Conservation (phyloP, 1,139 yeast species). For the Kurtzmaniella quercitrusa region DNA sequence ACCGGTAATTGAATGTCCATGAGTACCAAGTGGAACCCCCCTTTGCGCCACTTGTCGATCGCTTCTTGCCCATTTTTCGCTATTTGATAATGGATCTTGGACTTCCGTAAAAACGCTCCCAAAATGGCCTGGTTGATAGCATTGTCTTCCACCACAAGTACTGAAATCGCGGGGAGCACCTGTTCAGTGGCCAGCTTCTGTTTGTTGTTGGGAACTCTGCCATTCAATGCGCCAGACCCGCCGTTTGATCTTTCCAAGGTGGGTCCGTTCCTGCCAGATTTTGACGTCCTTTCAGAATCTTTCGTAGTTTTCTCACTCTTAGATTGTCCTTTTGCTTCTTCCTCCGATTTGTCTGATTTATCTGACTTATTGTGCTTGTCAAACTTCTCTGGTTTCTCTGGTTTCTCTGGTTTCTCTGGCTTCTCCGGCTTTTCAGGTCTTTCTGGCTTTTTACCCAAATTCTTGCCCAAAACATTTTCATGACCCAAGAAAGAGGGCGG, state of each 20-base stretch:
- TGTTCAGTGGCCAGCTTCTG: conserved; percentile 35
- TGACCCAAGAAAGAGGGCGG: background rate
- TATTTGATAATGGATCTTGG: conserved; percentile 77
- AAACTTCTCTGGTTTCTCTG: background rate
- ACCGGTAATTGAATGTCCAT: conserved; percentile 97
- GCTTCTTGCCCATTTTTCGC: conserved; percentile 94
- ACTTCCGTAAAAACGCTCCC: conserved; percentile 85
- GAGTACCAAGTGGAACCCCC: conserved; percentile 85
- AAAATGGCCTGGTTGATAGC: conserved; percentile 90
- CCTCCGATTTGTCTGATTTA: background rate
- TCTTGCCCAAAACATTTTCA: no score
- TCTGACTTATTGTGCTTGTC: background rate
- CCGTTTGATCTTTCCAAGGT: background rate
- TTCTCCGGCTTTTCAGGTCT: conserved; percentile 10
- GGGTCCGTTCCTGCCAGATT: background rate
- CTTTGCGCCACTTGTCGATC: conserved; percentile 84
- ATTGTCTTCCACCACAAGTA: conserved; percentile 92
- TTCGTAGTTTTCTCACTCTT: background rate
- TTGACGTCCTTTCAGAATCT: background rate
- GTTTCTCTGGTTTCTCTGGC: background rate
- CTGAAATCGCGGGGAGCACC: conserved; percentile 77
- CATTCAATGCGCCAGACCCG: background rate
- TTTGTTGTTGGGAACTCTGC: conserved; percentile 1
- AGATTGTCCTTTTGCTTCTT: background rate
- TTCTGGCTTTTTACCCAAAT: background rate